phyloP scores from a whole-genome alignment of 208 protist genomes.

The Leishmania arabica region DNA sequence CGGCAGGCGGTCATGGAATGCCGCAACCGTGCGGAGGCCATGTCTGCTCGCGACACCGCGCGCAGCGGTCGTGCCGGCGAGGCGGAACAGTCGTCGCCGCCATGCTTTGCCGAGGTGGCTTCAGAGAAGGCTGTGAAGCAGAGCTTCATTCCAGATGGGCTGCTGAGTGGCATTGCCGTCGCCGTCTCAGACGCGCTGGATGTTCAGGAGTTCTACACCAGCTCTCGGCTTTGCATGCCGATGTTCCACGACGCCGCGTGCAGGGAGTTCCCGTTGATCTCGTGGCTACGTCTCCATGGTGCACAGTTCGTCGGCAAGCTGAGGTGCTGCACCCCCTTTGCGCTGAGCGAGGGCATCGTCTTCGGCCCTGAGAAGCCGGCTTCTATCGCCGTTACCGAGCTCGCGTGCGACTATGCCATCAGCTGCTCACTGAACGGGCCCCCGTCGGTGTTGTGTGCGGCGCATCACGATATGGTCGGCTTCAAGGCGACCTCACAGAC shows the following conservation, averaged over 20 bases:
- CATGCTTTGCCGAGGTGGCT: constrained; percentile 72
- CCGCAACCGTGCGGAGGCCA: constrained; percentile 52
- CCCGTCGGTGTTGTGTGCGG: constrained; percentile 56
- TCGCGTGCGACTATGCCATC: constrained; percentile 81
- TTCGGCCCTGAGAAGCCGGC: constrained; percentile 57
- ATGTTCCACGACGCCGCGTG: constrained; percentile 55
- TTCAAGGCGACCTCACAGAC: constrained; percentile 91
- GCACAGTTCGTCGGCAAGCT: constrained; percentile 83
- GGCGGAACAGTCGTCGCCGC: constrained; percentile 12
- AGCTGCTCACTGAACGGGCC: constrained; percentile 73
- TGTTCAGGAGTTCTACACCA: constrained; percentile 73
- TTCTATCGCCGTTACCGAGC: constrained; percentile 46
- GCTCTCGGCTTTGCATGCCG: constrained; percentile 58
- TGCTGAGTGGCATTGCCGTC: constrained; percentile 79
- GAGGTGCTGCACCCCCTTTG: constrained; percentile 63
- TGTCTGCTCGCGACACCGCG: constrained; percentile 48
- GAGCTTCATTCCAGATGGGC: constrained; percentile 51
- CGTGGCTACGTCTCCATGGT: constrained; percentile 78
- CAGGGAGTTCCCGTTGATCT: constrained; percentile 77
- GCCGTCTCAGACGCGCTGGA: constrained; percentile 78
- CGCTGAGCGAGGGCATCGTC: constrained; percentile 63
- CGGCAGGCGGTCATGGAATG: constrained; percentile 58
- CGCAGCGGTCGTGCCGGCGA: constrained; percentile 9
- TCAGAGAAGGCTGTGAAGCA: constrained; percentile 55
- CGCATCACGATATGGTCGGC: constrained; percentile 71